phyloP scores from a whole-genome alignment of 306 rosid species.

The Phaseolus lunatus region DNA sequence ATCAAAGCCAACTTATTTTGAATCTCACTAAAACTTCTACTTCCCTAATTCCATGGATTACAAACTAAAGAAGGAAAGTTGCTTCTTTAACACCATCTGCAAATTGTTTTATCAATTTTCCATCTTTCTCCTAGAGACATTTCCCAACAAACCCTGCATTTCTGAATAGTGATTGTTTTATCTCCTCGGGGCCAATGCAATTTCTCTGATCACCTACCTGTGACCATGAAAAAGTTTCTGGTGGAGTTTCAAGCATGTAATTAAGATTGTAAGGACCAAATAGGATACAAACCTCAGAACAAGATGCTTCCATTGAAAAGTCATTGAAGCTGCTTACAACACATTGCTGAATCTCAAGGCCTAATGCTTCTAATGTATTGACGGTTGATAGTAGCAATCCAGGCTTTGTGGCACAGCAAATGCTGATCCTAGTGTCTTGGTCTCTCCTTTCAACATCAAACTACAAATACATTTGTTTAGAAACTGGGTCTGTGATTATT shows the following conservation, averaged over 20 bases:
- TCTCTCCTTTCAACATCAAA: conserved; percentile 78
- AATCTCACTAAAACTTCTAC: conserved; percentile 46
- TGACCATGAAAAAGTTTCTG: not conserved
- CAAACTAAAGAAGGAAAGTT: conserved; percentile 34
- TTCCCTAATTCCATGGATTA: conserved; percentile 44
- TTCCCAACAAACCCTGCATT: conserved; percentile 88
- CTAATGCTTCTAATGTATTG: conserved; percentile 24
- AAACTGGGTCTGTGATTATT: not conserved
- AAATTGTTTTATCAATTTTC: conserved; percentile 37
- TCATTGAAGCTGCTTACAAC: conserved; percentile 32
- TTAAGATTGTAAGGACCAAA: not conserved
- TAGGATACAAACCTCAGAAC: conserved; percentile 16
- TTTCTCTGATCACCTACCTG: conserved; percentile 65
- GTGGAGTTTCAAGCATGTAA: not conserved
- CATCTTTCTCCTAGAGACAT: conserved; percentile 59
- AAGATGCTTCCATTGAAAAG: conserved; percentile 29
- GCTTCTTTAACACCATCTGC: conserved; percentile 46
- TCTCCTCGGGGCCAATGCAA: conserved; percentile 59
- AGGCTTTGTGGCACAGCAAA: conserved; percentile 66
- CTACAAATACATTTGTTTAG: conserved; percentile 50
- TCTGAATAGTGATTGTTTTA: conserved; percentile 83
- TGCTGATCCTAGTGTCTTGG: conserved; percentile 66
- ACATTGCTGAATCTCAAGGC: conserved; percentile 35
- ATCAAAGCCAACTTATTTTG: conserved; percentile 50
- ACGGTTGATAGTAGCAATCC: conserved; percentile 30